phyloP scores from a whole-genome alignment of 257 asterid genomes.

The Solanum pennellii region DNA sequence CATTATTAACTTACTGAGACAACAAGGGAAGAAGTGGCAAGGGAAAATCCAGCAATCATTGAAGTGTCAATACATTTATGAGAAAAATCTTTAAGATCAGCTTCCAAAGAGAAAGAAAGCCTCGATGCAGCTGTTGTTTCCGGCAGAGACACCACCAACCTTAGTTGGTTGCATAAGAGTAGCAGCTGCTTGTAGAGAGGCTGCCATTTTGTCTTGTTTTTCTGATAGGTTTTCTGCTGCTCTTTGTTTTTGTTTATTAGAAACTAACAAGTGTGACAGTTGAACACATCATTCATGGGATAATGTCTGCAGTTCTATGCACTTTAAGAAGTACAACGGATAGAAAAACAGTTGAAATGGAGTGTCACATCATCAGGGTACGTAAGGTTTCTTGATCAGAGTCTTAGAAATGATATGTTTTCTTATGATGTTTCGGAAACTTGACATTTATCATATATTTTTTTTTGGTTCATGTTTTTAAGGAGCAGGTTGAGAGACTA shows the following conservation, averaged over 20 bases:
- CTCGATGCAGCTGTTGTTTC: slow-evolving; percentile 31
- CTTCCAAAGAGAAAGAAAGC: slow-evolving; percentile 65
- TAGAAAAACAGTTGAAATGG: too few species aligned
- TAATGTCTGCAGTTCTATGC: too few species aligned
- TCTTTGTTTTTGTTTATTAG: neutral
- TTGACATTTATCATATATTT: too few species aligned
- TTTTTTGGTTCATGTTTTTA: too few species aligned
- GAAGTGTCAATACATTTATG: slow-evolving; percentile 78
- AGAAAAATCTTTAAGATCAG: slow-evolving; percentile 68
- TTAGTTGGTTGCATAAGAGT: slow-evolving; percentile 65
- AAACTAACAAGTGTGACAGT: neutral
- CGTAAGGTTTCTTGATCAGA: too few species aligned
- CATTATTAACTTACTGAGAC: slow-evolving; percentile 37
- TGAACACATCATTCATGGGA: too few species aligned
- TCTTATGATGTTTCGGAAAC: too few species aligned
- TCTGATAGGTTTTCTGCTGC: neutral
- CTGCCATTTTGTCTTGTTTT: slow-evolving; percentile 39
- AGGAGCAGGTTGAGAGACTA: too few species aligned
- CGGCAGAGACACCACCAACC: slow-evolving; percentile 36
- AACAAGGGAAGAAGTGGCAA: slow-evolving; percentile 91
- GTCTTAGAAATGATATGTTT: too few species aligned
- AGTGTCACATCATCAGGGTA: too few species aligned
- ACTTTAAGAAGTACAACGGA: too few species aligned
- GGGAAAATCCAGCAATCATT: slow-evolving; percentile 89
- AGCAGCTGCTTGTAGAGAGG: slow-evolving; percentile 23